Percentiles rank a stretch among this genome's conserved stretches.
Evolutionary conservation across 2,329 filamentous ascomycete genomes (phyloP).

Genomic region (Ophiostoma australiae): DNA sequence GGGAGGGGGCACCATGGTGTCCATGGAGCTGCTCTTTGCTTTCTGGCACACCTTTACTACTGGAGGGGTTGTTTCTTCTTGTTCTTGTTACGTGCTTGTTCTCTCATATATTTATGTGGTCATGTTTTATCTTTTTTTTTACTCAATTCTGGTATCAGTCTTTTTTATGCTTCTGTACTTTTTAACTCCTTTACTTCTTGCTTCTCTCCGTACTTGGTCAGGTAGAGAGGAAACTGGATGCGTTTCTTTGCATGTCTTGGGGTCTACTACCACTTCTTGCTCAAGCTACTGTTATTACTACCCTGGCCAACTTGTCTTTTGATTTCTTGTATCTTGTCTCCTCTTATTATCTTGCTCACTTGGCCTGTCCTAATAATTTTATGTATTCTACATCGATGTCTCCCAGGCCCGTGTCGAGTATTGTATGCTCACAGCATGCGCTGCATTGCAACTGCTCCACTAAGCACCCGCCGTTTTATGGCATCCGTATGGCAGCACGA

Average conservation of each 20-base stretch:
- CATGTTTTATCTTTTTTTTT: not conserved
- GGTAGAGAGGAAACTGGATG: not conserved
- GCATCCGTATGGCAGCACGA: no score
- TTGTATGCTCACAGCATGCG: no score
- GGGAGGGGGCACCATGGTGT: no score
- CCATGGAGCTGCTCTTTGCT: no score
- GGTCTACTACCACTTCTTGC: not conserved
- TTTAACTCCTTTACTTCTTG: not conserved
- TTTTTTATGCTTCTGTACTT: not conserved
- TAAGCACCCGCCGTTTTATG: no score
- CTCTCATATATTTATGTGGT: not conserved
- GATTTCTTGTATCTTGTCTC: not conserved
- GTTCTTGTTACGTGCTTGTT: not conserved
- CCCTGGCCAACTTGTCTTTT: not conserved
- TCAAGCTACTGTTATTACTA: slow-evolving; percentile 1
- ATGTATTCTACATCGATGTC: no score
- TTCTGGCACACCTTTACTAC: not conserved
- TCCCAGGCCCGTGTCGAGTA: no score
- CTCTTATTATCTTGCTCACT: not conserved
- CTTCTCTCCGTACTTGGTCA: not conserved
- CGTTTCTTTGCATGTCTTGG: slow-evolving; percentile 5
- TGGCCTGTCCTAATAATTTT: not conserved
- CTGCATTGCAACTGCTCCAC: no score
- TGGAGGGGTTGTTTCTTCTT: slow-evolving; percentile 11
- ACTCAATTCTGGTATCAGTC: not conserved